These are phyloP conservation scores for Entelexis sorbosivorans DNA, from an alignment of 1,139 yeast species.

Conservation along the genomic window DNA sequence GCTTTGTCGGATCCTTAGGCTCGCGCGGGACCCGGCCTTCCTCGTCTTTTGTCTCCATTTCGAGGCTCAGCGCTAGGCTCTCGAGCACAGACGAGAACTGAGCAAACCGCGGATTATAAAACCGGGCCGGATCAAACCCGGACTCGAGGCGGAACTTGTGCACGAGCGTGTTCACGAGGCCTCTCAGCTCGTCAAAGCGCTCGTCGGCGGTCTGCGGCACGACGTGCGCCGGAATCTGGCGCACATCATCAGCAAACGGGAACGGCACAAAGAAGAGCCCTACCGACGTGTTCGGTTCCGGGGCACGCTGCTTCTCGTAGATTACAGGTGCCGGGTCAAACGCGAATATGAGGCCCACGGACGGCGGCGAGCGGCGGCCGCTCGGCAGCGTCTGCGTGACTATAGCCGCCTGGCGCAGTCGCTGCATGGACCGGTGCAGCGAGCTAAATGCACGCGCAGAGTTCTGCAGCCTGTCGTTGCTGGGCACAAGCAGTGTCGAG, in stretches of 20 bases:
- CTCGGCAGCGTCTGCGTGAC: constrained; percentile 19
- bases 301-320: constrained; percentile 15
- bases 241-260: constrained; percentile 34
- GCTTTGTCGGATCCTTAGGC: constrained; percentile 10
- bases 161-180: neutral
- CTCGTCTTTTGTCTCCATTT: neutral
- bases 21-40: neutral
- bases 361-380: constrained; percentile 45
- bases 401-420: constrained; percentile 47
- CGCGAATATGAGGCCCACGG: constrained; percentile 41
- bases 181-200: neutral
- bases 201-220: too few relatives aligned
- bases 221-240: constrained; percentile 25
- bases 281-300: constrained; percentile 24
- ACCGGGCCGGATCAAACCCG: constrained; percentile 12
- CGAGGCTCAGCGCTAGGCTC: constrained; percentile 14
- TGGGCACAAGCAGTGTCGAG: constrained; percentile 52
- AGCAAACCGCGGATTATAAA: constrained; percentile 7
- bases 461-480: constrained; percentile 46
- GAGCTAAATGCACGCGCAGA: constrained; percentile 60
- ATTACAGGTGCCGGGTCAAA: constrained; percentile 45
- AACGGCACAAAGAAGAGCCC: constrained; percentile 33
- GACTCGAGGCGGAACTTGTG: constrained; percentile 10
- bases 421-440: constrained; percentile 49
- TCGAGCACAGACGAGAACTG: constrained; percentile 14